These are phyloP conservation scores for Lathyrus tuberosus DNA, from an alignment of 306 rosid genomes.

Conservation along the genomic window DNA sequence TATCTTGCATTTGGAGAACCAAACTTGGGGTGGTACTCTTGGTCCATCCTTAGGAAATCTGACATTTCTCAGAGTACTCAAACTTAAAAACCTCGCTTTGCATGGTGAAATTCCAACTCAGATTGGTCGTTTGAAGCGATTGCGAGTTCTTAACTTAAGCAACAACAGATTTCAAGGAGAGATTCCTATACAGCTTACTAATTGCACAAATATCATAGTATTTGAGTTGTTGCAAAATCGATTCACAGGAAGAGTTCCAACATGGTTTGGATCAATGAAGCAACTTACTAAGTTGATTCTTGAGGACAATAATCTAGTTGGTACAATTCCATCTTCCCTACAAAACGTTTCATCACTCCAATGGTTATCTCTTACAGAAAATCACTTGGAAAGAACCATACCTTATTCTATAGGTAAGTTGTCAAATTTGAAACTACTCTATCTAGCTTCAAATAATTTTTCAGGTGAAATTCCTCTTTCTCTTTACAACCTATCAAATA, in stretches of 20 bases:
- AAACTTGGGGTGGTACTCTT: constrained; percentile 30
- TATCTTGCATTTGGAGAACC: constrained; percentile 4
- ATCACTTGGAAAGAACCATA: constrained; percentile 38
- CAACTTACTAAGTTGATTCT: neutral
- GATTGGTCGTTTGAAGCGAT: constrained; percentile 32
- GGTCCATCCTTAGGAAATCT: constrained; percentile 39
- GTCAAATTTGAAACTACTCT: neutral
- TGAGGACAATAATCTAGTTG: constrained; percentile 15
- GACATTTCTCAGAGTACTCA: constrained; percentile 23
- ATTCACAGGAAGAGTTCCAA: constrained; percentile 31
- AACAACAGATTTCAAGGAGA: neutral
- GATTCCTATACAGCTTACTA: constrained; percentile 22
- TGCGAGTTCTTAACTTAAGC: constrained; percentile 7
- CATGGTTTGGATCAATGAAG: constrained; percentile 35
- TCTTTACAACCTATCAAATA: constrained; percentile 37
- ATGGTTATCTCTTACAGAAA: neutral
- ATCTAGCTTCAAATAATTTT: neutral
- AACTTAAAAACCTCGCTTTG: constrained; percentile 7
- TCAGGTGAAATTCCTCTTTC: constrained; percentile 37
- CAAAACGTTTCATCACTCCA: constrained; percentile 36
- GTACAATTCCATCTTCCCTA: constrained; percentile 33
- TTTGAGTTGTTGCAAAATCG: neutral
- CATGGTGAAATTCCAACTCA: constrained; percentile 27
- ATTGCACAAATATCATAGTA: constrained; percentile 17
- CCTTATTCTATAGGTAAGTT: constrained; percentile 30